Percentiles rank a stretch among this genome's conserved stretches.
These are phyloP conservation scores for Discostella stelligeroides DNA, from an alignment of 108 stramenopile species.

Conservation along the genomic window DNA sequence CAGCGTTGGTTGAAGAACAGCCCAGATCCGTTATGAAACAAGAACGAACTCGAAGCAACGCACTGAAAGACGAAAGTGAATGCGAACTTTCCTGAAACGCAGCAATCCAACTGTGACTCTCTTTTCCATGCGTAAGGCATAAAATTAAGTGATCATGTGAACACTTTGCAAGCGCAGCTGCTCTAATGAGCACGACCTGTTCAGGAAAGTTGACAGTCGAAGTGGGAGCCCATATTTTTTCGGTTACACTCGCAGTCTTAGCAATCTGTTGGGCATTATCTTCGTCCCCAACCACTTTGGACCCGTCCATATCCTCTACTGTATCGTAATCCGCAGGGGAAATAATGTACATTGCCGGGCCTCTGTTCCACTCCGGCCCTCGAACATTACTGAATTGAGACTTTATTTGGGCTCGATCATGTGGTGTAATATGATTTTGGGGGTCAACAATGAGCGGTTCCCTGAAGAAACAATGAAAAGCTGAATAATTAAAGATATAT, in stretches of 20 bases:
- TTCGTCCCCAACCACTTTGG: constrained; percentile 38
- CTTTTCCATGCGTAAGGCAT: constrained; percentile 41
- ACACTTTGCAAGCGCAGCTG: constrained; percentile 67
- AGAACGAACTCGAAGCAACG: constrained; percentile 69
- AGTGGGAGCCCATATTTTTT: constrained; percentile 57
- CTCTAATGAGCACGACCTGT: constrained; percentile 68
- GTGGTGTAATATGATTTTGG: constrained; percentile 64
- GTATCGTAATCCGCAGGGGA: constrained; percentile 64
- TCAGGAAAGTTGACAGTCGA: constrained; percentile 63
- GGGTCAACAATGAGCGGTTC: constrained; percentile 87
- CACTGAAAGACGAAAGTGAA: constrained; percentile 78
- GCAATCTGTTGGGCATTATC: constrained; percentile 23
- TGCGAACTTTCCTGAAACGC: constrained; percentile 71
- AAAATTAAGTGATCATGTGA: constrained; percentile 63
- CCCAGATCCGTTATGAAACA: constrained; percentile 62
- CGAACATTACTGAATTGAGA: constrained; percentile 66
- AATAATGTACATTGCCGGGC: constrained; percentile 84
- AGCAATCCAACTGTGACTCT: constrained; percentile 53
- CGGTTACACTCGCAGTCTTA: constrained; percentile 4
- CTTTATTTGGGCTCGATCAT: constrained; percentile 59
- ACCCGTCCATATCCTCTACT: constrained; percentile 51
- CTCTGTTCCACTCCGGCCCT: constrained; percentile 54
- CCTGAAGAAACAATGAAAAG: constrained; percentile 35
- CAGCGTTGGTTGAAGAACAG: constrained; percentile 68
- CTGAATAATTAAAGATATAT: neutral